Evolutionary conservation across 2,329 filamentous ascomycete genomes (phyloP).

Genomic region (Aureobasidium sp.): DNA sequence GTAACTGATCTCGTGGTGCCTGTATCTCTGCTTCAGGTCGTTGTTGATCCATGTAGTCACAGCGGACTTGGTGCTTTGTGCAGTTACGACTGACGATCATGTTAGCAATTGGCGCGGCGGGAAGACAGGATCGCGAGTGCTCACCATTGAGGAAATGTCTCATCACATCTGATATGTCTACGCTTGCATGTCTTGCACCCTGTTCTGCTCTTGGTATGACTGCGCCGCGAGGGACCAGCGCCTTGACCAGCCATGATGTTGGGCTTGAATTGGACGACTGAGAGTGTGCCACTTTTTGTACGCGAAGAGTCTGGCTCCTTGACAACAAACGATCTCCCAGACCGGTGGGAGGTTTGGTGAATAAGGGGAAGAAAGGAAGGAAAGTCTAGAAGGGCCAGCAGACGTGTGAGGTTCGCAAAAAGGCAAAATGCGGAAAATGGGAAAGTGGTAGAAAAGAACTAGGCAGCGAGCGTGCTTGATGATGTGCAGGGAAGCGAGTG

Average conservation of each 20-base stretch:
- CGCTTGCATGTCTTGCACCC: conserved; percentile 98
- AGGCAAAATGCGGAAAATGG: conserved; percentile 6
- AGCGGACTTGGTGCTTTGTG: conserved; percentile 97
- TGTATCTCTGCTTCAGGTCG: conserved; percentile 54
- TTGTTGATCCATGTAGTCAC: conserved; percentile 90
- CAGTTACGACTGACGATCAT: conserved; percentile 70
- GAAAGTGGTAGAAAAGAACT: conserved; percentile 2
- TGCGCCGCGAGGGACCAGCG: conserved; percentile 81
- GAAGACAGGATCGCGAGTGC: conserved; percentile 22
- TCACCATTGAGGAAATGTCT: conserved; percentile 95
- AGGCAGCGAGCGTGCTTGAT: conserved; percentile 14
- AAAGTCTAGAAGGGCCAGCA: conserved; percentile 13
- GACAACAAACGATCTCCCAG: neutral
- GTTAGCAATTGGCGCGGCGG: conserved; percentile 21
- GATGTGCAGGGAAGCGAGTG: conserved; percentile 15
- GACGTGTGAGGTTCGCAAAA: conserved; percentile 4
- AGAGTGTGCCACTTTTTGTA: neutral
- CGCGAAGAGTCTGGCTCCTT: neutral
- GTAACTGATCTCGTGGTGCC: conserved; percentile 46
- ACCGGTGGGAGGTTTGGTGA: neutral
- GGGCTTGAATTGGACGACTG: neutral
- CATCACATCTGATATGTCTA: conserved; percentile 94
- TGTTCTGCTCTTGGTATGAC: conserved; percentile 98
- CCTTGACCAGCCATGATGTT: conserved; percentile 77
- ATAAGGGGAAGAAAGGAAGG: neutral